A percentile compares a stretch with the other conserved stretches of the same genome.
Conservation (phyloP, 2,329 filamentous ascomycete species). For the Fonsecaea erecta region DNA sequence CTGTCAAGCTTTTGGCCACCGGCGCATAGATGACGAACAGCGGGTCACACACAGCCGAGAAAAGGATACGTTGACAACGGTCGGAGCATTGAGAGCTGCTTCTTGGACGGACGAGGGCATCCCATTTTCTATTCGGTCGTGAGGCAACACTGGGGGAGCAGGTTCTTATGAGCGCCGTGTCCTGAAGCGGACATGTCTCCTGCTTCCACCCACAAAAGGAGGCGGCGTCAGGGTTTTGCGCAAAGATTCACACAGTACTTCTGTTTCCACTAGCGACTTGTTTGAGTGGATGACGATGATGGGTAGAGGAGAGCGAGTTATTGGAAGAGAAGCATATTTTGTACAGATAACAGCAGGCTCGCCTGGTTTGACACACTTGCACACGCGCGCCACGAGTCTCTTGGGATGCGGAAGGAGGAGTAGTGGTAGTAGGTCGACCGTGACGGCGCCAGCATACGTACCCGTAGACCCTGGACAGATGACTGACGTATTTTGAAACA, state of each 20-base stretch:
- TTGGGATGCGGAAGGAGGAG: neutral
- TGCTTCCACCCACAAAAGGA: neutral
- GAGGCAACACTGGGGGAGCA: neutral
- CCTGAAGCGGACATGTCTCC: neutral
- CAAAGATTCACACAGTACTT: neutral
- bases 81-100: neutral
- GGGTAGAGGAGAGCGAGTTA: neutral
- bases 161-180: neutral
- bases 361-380: too few relatives aligned
- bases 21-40: neutral
- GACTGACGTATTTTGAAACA: neutral
- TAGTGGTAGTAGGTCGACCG: neutral
- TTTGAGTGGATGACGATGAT: neutral
- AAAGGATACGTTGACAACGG: neutral
- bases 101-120: neutral
- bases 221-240: neutral
- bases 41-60: neutral
- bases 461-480: neutral
- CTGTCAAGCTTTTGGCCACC: neutral
- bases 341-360: neutral
- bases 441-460: neutral
- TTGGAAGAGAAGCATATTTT: constrained; percentile 1
- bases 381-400: too few relatives aligned
- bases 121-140: neutral
- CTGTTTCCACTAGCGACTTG: neutral